phyloP scores from a whole-genome alignment of 768 basidiomycete genomes.

The Pulveroboletus frians region DNA sequence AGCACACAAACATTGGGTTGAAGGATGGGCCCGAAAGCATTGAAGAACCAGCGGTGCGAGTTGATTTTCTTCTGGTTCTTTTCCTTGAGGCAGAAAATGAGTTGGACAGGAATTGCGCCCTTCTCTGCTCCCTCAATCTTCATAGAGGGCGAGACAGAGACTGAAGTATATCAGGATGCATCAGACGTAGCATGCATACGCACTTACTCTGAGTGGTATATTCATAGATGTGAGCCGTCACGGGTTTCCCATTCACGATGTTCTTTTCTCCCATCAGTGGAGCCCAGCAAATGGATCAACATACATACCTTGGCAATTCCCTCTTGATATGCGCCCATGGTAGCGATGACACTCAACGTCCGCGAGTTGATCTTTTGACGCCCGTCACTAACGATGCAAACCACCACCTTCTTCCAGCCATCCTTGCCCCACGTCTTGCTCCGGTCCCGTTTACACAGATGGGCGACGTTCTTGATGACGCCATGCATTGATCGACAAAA shows the following conservation, averaged over 20 bases:
- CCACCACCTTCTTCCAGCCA: constrained; percentile 97
- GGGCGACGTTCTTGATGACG: constrained; percentile 89
- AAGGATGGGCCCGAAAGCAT: constrained; percentile 77
- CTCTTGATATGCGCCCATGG: constrained; percentile 94
- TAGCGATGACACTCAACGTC: constrained; percentile 81
- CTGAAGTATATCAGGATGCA: constrained; percentile 34
- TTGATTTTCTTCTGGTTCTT: constrained; percentile 97
- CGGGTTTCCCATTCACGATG: constrained; percentile 74
- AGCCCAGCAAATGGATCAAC: background rate
- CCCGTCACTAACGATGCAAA: constrained; percentile 88
- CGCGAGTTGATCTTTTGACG: constrained; percentile 79
- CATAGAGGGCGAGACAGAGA: constrained; percentile 75
- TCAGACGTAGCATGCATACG: background rate
- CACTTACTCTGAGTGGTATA: constrained; percentile 82
- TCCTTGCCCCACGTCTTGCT: constrained; percentile 97
- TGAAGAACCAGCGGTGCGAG: constrained; percentile 94
- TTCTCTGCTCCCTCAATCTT: constrained; percentile 77
- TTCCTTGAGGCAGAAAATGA: constrained; percentile 90
- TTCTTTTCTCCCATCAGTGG: constrained; percentile 37
- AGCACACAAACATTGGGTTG: constrained; percentile 90
- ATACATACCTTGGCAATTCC: constrained; percentile 75
- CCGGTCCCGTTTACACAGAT: constrained; percentile 78
- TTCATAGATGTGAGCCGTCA: constrained; percentile 88
- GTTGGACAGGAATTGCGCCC: constrained; percentile 82
- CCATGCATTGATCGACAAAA: constrained; percentile 95